Conservation (phyloP, 805 yeast species). For the Starmerella stigmatis region DNA sequence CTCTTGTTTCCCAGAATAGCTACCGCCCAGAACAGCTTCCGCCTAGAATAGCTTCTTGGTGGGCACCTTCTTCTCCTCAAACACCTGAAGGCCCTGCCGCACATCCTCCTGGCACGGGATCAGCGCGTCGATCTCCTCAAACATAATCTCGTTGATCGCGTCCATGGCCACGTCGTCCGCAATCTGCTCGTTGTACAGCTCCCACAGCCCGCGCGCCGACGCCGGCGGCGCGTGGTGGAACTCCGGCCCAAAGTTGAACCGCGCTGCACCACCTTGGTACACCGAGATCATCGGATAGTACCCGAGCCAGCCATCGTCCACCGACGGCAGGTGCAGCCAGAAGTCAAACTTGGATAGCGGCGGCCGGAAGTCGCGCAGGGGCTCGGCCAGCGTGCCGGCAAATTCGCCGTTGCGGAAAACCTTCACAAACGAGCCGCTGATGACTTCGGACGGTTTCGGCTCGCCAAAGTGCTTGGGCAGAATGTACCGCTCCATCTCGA, state of each 20-base stretch:
- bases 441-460: constrained; percentile 19
- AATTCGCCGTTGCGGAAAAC: constrained; percentile 67
- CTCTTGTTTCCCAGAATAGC: too few species aligned
- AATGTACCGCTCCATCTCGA: constrained; percentile 60
- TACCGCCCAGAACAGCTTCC: background rate
- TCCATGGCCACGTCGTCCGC: constrained; percentile 80
- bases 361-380: constrained; percentile 66
- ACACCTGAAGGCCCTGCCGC: constrained; percentile 8
- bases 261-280: constrained; percentile 66
- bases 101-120: constrained; percentile 1
- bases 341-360: constrained; percentile 46
- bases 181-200: constrained; percentile 55
- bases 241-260: constrained; percentile 57
- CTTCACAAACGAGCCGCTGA: constrained; percentile 45
- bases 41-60: constrained; percentile 6
- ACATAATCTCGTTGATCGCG: constrained; percentile 54
- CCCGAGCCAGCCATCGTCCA: constrained; percentile 77
- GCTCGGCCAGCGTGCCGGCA: constrained; percentile 55
- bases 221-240: constrained; percentile 30
- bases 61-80: constrained; percentile 5
- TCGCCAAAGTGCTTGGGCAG: constrained; percentile 27
- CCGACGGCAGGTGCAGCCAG: constrained; percentile 20
- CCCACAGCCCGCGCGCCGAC: constrained; percentile 42
- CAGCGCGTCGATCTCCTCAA: constrained; percentile 17
- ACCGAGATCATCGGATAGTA: constrained; percentile 86